Evolutionary conservation across 768 basidiomycete genomes (phyloP).

Genomic region (Termitomyces sp.): DNA sequence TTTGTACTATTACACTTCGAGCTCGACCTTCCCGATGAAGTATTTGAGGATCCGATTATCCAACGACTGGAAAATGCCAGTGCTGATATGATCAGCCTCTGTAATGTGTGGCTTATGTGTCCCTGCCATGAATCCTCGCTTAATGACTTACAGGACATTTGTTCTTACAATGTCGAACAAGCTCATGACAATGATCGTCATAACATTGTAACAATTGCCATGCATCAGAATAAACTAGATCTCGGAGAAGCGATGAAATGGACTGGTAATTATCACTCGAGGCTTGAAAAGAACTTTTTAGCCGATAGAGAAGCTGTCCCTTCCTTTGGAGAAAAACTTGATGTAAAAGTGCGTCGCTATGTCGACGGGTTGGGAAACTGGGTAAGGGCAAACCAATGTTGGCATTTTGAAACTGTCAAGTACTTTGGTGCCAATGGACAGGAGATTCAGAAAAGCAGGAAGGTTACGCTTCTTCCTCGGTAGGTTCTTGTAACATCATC

Average conservation of each 20-base stretch:
- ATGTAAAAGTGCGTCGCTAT: neutral
- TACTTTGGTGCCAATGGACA: neutral
- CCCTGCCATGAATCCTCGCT: neutral
- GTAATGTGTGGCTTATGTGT: neutral
- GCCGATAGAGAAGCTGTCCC: neutral
- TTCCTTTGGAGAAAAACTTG: neutral
- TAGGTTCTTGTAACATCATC: neutral
- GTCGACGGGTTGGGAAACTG: neutral
- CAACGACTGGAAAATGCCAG: neutral
- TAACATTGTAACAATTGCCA: neutral
- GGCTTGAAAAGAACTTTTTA: neutral
- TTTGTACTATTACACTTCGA: neutral
- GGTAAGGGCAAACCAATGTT: neutral
- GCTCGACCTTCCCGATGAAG: neutral
- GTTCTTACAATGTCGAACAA: neutral
- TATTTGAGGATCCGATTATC: neutral
- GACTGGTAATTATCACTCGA: neutral
- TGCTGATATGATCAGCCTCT: neutral
- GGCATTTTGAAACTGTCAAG: neutral
- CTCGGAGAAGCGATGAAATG: neutral
- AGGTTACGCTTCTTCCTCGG: neutral
- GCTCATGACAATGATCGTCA: neutral
- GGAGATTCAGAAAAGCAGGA: neutral
- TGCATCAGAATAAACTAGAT: neutral
- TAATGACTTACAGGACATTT: neutral